A percentile compares a stretch with the other conserved stretches of the same genome.
Conservation (phyloP, 2,329 filamentous ascomycete genomes). For the Epichloe sibirici region DNA sequence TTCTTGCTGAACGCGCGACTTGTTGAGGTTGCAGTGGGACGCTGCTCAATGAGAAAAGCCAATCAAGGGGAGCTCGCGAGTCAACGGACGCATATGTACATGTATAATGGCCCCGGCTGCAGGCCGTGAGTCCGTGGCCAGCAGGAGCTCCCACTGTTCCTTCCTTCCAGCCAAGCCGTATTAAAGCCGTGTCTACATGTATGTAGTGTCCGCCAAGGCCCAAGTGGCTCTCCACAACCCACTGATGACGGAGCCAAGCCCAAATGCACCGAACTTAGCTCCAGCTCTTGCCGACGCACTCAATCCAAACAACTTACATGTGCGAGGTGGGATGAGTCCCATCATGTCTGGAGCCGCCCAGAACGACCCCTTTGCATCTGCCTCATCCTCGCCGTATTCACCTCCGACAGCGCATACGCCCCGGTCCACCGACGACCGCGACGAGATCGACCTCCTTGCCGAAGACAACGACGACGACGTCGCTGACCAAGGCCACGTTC, state of each 20-base stretch:
- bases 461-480: conserved; percentile 22
- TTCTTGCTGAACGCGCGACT: no score
- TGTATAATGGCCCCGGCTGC: not conserved
- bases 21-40: not conserved
- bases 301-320: not conserved
- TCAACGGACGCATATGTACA: no score
- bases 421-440: conserved; percentile 25
- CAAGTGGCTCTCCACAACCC: no score
- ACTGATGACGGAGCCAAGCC: not conserved
- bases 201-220: no score
- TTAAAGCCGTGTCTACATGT: no score
- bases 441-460: conserved; percentile 27
- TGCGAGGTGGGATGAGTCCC: conserved; percentile 25
- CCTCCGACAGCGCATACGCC: conserved; percentile 14
- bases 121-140: not conserved
- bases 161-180: no score
- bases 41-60: not conserved
- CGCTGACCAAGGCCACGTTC: conserved; percentile 22
- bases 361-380: conserved; percentile 22
- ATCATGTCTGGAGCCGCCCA: conserved; percentile 28
- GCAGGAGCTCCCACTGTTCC: not conserved
- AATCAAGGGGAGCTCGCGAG: not conserved
- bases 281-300: not conserved
- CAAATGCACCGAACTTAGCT: not conserved
- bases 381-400: conserved; percentile 23